Evolutionary conservation across 2,329 filamentous ascomycete genomes (phyloP).

Genomic region (Trichoderma sp.): DNA sequence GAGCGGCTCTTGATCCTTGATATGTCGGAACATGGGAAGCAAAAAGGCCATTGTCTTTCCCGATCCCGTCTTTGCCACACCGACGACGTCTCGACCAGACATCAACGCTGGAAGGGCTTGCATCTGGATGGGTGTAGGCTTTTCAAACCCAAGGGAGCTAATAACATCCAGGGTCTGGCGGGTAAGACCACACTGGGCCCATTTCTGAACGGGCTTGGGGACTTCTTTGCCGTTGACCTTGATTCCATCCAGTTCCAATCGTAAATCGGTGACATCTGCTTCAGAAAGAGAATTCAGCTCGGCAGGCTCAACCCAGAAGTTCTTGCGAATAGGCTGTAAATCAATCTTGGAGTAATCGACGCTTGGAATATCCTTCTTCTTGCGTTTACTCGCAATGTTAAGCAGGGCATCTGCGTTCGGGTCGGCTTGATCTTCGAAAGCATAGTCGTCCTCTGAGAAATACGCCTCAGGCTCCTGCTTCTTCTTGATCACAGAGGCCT

Average conservation of each 20-base stretch:
- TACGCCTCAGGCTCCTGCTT: constrained; percentile 79
- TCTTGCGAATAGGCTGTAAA: constrained; percentile 84
- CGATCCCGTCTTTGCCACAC: constrained; percentile 95
- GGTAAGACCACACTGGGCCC: constrained; percentile 92
- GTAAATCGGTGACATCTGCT: constrained; percentile 78
- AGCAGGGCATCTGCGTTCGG: constrained; percentile 54
- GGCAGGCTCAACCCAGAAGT: constrained; percentile 90
- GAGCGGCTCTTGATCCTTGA: constrained; percentile 86
- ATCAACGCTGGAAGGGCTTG: constrained; percentile 95
- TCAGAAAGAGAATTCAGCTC: constrained; percentile 84
- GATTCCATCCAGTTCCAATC: constrained; percentile 90
- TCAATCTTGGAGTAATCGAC: constrained; percentile 87
- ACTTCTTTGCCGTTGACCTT: constrained; percentile 88
- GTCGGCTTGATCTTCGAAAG: constrained; percentile 54
- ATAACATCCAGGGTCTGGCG: constrained; percentile 87
- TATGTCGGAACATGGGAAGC: constrained; percentile 96
- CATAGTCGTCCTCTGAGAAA: constrained; percentile 82
- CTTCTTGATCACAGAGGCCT: constrained; percentile 46
- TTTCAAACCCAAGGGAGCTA: constrained; percentile 78
- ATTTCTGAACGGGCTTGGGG: constrained; percentile 93
- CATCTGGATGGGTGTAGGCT: constrained; percentile 90
- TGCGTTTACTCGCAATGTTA: constrained; percentile 66
- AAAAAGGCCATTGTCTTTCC: constrained; percentile 97
- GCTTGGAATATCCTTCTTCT: constrained; percentile 93
- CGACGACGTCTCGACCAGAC: constrained; percentile 93